A percentile compares a stretch with the other conserved stretches of the same genome.
Conservation (phyloP, 441 rosid genomes). For the Gossypium lobatum region DNA sequence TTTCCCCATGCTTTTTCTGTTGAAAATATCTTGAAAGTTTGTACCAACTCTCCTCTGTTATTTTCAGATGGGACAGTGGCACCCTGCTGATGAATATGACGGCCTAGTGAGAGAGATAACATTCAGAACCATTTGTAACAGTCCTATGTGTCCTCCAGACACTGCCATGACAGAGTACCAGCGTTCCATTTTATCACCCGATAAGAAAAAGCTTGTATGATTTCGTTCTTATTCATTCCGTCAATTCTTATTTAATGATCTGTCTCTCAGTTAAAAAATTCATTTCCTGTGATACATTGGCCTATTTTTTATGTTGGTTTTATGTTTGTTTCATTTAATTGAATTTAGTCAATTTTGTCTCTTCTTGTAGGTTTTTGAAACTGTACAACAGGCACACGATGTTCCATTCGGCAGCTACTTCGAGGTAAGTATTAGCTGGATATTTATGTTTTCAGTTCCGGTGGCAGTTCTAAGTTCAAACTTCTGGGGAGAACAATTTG, state of each 20-base stretch:
- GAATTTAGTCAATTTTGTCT: not conserved
- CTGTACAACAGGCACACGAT: constrained; percentile 93
- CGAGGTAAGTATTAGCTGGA: constrained; percentile 45
- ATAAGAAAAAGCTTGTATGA: constrained; percentile 65
- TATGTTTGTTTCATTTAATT: not conserved
- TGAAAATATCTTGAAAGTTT: not conserved
- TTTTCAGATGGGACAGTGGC: constrained; percentile 92
- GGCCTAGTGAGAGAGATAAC: constrained; percentile 96
- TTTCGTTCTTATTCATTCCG: constrained; percentile 7
- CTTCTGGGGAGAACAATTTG: not conserved
- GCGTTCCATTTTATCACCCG: constrained; percentile 69
- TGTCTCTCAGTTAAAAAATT: not conserved
- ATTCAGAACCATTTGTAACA: constrained; percentile 73
- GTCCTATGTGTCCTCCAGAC: constrained; percentile 99
- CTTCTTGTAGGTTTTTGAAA: constrained; percentile 69
- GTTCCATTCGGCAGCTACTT: constrained; percentile 96
- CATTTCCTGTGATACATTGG: not conserved
- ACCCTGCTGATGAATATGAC: constrained; percentile 80
- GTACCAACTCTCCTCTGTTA: constrained; percentile 17
- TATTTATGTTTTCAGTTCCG: not conserved
- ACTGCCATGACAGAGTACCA: constrained; percentile 96
- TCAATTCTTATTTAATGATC: not conserved
- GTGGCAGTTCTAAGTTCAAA: not conserved
- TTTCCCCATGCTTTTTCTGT: not conserved
- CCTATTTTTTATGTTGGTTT: not conserved